Conservation (phyloP, 306 rosid genomes). For the Rubus parviflorus region DNA sequence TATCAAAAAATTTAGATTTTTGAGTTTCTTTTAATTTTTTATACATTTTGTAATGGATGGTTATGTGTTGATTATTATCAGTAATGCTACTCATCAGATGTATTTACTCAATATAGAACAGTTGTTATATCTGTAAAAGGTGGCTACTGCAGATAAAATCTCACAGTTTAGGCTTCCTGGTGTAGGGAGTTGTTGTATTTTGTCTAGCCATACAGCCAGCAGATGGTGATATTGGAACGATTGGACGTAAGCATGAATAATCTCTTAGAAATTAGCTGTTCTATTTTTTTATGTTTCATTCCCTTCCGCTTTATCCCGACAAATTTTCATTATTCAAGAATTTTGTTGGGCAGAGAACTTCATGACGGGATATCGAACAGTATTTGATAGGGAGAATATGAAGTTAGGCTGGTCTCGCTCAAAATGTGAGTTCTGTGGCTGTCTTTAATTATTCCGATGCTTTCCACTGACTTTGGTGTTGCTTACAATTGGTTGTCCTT, state of each 20-base stretch:
- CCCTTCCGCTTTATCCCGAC: background rate
- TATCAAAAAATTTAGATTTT: background rate
- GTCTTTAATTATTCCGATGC: background rate
- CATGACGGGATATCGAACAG: slow-evolving; percentile 83
- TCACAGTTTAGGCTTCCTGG: slow-evolving; percentile 20
- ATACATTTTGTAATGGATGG: background rate
- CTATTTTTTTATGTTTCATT: background rate
- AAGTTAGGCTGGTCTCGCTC: slow-evolving; percentile 87
- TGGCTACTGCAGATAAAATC: slow-evolving; percentile 8
- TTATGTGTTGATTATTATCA: background rate
- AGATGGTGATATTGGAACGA: slow-evolving; percentile 69
- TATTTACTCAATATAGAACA: background rate
- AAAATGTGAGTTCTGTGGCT: slow-evolving; percentile 63
- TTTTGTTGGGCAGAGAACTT: slow-evolving; percentile 70
- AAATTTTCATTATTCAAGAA: background rate
- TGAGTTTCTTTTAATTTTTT: background rate
- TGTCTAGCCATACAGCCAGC: slow-evolving; percentile 81
- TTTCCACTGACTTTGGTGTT: background rate
- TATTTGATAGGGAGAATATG: slow-evolving; percentile 76
- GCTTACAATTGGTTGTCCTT: background rate
- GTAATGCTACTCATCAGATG: background rate
- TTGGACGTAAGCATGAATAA: slow-evolving; percentile 74
- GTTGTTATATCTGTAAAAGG: background rate
- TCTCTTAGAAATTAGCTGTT: background rate
- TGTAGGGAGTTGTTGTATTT: slow-evolving; percentile 74